phyloP scores from a whole-genome alignment of 177 flowering plant species.

The Vitis hybrid region DNA sequence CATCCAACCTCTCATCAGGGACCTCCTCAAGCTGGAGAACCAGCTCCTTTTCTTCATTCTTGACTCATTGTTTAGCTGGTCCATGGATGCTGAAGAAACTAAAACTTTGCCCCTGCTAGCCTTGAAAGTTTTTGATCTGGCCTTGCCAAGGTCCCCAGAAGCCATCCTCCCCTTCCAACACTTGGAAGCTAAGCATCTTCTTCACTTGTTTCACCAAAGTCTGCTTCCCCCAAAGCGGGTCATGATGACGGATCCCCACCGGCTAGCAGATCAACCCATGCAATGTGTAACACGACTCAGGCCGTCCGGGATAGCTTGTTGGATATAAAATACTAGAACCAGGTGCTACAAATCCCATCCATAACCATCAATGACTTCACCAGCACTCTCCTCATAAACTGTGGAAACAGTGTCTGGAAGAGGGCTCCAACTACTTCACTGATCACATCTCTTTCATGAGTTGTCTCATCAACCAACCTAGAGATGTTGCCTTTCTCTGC shows the following conservation, averaged over 20 bases:
- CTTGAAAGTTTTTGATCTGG: too few relatives aligned
- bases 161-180: too few relatives aligned
- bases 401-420: constrained; percentile 3
- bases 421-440: neutral
- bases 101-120: too few relatives aligned
- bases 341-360: neutral
- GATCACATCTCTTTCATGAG: constrained; percentile 6
- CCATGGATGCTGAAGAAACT: too few relatives aligned
- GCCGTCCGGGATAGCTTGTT: constrained; percentile 13
- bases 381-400: neutral
- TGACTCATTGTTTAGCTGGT: neutral
- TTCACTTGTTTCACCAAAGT: too few relatives aligned
- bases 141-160: too few relatives aligned
- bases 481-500: constrained; percentile 10
- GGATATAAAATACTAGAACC: constrained; percentile 2
- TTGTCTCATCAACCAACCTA: constrained; percentile 6
- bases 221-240: too few relatives aligned
- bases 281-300: constrained; percentile 7
- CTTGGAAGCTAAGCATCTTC: too few relatives aligned
- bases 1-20: neutral
- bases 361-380: constrained; percentile 18
- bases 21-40: constrained; percentile 2
- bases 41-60: neutral
- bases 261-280: neutral
- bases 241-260: too few relatives aligned